These are phyloP conservation scores for Tricholoma bakamatsutake DNA, from an alignment of 768 basidiomycete genomes.

Conservation along the genomic window DNA sequence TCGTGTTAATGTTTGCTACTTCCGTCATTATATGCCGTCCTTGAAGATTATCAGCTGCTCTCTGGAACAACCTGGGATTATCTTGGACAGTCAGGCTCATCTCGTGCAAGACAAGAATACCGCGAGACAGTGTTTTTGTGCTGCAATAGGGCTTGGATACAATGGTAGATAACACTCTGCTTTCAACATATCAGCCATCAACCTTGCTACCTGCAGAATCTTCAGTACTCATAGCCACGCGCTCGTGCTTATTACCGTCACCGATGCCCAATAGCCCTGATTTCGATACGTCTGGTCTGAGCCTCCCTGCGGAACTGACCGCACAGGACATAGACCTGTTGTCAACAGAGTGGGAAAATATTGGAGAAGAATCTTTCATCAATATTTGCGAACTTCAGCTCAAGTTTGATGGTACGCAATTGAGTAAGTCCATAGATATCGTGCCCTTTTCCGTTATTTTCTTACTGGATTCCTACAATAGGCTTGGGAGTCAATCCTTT, in stretches of 20 bases:
- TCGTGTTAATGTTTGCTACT: conserved; percentile 47
- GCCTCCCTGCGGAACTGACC: conserved; percentile 27
- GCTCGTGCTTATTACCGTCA: conserved; percentile 45
- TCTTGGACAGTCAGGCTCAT: conserved; percentile 27
- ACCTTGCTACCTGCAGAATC: conserved; percentile 32
- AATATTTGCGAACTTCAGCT: conserved; percentile 58
- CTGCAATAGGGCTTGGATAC: conserved; percentile 56
- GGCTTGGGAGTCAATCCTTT: conserved; percentile 40
- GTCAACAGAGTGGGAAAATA: conserved; percentile 42
- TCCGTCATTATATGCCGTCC: conserved; percentile 37
- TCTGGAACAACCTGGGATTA: conserved; percentile 34
- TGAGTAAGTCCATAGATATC: conserved; percentile 31
- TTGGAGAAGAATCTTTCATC: conserved; percentile 55
- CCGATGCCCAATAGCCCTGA: conserved; percentile 8
- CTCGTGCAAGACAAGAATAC: conserved; percentile 32
- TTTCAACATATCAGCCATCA: neutral
- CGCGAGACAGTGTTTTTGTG: conserved; percentile 44
- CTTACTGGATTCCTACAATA: conserved; percentile 15
- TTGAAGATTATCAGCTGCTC: conserved; percentile 46
- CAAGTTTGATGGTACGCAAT: conserved; percentile 35
- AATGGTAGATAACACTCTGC: conserved; percentile 35
- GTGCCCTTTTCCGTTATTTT: neutral
- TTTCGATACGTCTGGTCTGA: conserved; percentile 19
- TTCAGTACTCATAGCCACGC: conserved; percentile 57
- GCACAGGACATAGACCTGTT: conserved; percentile 20